Evolutionary conservation across 31 red algal species (phyloP), one percentile per base, ranked within the genome.

Genomic region (Asparagopsis taxiformis): DNA sequence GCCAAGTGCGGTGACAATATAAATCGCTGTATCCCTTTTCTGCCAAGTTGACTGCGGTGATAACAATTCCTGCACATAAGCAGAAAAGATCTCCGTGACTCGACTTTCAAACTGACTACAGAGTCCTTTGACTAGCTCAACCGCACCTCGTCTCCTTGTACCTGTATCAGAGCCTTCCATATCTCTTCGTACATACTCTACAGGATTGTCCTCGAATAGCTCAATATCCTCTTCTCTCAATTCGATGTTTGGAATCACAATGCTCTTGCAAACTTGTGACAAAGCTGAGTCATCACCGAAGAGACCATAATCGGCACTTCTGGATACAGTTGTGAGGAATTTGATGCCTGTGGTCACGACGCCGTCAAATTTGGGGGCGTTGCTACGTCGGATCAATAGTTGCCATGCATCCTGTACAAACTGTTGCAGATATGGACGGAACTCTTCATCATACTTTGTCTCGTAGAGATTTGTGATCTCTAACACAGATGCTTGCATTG

Each of bases 391-490:
- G 53, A 94, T 52, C 29, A 99, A 71, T 16, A 99, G 67, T 38
- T 55, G 32, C 85, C 92, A 99, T 11, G 80, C 71, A 65, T 77
- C 88, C 28, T 60, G 55, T 13, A 93, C 43, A 59, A 90, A 93
- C 51, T 58, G 55, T 37, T 77, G 63, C 48, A 95, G 61, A 59
- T 81, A 99, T 0, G 91, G 84, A 7, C 89, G 88, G 65, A 99
- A 99, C 44, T 95, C 92, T 46, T 99, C 96, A 39, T 99, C 97
- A 59, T 93, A 95, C 48, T 99, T 95, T 32, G 65, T 79, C 20
- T 87, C 84, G 64, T 79, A 99, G 9, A 95, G 60, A 41, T 84
- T 95, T 10, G 72, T 44, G 38, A 81, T 75, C 39, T 99, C 96
- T 24, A 99, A 53, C 32, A 87, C 74, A 3, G 60, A 26, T 11